phyloP scores from a whole-genome alignment of 345 rosid genomes.

The Fremontodendron californicum region DNA sequence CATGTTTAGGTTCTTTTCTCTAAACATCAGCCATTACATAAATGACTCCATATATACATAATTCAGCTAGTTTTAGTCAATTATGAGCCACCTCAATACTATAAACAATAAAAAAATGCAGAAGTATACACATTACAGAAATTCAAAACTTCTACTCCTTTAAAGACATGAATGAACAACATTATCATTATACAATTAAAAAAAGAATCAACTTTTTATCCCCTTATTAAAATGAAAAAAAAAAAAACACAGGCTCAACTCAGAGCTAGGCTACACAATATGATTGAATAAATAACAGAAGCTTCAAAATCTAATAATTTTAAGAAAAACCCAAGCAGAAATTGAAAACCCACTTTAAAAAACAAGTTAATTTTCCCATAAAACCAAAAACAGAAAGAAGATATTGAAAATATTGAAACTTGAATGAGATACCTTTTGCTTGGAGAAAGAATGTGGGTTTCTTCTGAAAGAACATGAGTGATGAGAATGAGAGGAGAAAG shows the following conservation, averaged over 20 bases:
- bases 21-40: not conserved
- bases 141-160: too few species aligned
- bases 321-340: not conserved
- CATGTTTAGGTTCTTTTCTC: not conserved
- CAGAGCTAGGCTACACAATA: too few species aligned
- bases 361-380: not conserved
- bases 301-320: not conserved
- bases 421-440: conserved; percentile 37
- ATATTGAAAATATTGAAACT: not conserved
- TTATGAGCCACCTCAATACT: too few species aligned
- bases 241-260: too few species aligned
- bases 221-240: too few species aligned
- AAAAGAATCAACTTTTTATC: too few species aligned
- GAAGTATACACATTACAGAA: too few species aligned
- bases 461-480: conserved; percentile 28
- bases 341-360: not conserved
- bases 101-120: too few species aligned
- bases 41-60: not conserved
- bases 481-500: conserved; percentile 9
- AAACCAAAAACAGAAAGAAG: not conserved
- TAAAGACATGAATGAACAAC: too few species aligned
- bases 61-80: not conserved
- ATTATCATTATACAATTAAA: too few species aligned
- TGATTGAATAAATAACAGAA: not conserved
- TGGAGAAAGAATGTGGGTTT: conserved; percentile 26